phyloP scores from a whole-genome alignment of 768 basidiomycete species.

The Rubroboletus pulcherrimus region DNA sequence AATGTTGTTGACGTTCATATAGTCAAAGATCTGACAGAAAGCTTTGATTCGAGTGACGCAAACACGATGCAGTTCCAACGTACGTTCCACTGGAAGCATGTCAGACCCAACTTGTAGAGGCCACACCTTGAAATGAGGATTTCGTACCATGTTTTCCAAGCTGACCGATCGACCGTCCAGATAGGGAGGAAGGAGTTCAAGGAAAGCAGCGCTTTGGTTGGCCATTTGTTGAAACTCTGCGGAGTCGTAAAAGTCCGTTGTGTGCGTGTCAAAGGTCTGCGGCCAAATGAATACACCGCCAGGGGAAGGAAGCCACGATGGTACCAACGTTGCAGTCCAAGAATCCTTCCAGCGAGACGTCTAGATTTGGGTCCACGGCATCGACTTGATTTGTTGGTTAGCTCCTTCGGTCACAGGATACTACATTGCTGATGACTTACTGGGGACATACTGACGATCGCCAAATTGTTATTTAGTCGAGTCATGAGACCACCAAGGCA shows the following conservation, averaged over 20 bases:
- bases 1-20: slow-evolving; percentile 67
- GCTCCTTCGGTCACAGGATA: background rate
- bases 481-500: background rate
- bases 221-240: slow-evolving; percentile 44
- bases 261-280: slow-evolving; percentile 48
- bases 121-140: background rate
- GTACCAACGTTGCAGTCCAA: slow-evolving; percentile 52
- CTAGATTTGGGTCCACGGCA: slow-evolving; percentile 57
- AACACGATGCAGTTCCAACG: slow-evolving; percentile 5
- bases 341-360: slow-evolving; percentile 65
- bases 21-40: slow-evolving; percentile 55
- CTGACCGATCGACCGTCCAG: slow-evolving; percentile 51
- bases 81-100: slow-evolving; percentile 43
- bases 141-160: slow-evolving; percentile 54
- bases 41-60: background rate
- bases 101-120: slow-evolving; percentile 1
- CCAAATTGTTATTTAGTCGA: background rate
- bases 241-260: slow-evolving; percentile 53
- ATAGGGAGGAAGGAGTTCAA: slow-evolving; percentile 46
- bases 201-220: slow-evolving; percentile 44
- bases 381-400: slow-evolving; percentile 42
- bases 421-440: slow-evolving; percentile 23
- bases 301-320: background rate
- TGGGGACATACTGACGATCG: slow-evolving; percentile 36
- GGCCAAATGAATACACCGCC: background rate